Evolutionary conservation across 148 eudicot species (phyloP).

Genomic region (Vaccinium myrtillus): DNA sequence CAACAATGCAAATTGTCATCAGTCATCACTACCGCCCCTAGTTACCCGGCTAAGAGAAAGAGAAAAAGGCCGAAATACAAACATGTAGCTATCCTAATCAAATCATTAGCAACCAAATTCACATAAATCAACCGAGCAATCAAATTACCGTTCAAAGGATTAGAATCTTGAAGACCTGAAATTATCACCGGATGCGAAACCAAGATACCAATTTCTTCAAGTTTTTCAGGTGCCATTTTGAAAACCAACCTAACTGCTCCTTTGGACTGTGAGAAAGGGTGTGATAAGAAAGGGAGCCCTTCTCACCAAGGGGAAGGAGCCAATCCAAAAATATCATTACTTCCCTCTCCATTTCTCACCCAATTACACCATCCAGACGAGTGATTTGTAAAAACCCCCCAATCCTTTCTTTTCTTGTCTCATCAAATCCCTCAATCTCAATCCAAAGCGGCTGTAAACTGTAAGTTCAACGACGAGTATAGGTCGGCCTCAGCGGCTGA

Average conservation of each 20-base stretch:
- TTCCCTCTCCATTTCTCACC: neutral
- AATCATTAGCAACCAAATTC: neutral
- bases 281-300: neutral
- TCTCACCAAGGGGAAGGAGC: neutral
- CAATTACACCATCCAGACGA: neutral
- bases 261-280: neutral
- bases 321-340: neutral
- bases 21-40: neutral
- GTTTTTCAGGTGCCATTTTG: neutral
- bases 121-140: neutral
- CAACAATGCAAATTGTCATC: neutral
- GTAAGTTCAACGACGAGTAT: constrained; percentile 26
- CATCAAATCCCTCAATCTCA: neutral
- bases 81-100: neutral
- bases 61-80: constrained; percentile 7
- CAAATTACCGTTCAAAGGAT: neutral
- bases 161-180: neutral
- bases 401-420: neutral
- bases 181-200: neutral
- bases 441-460: neutral
- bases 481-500: constrained; percentile 30
- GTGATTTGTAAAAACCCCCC: neutral
- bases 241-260: neutral
- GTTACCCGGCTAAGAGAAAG: neutral
- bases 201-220: neutral